Evolutionary conservation across 2,329 filamentous ascomycete genomes (phyloP).

Genomic region (Xylaria sp.): DNA sequence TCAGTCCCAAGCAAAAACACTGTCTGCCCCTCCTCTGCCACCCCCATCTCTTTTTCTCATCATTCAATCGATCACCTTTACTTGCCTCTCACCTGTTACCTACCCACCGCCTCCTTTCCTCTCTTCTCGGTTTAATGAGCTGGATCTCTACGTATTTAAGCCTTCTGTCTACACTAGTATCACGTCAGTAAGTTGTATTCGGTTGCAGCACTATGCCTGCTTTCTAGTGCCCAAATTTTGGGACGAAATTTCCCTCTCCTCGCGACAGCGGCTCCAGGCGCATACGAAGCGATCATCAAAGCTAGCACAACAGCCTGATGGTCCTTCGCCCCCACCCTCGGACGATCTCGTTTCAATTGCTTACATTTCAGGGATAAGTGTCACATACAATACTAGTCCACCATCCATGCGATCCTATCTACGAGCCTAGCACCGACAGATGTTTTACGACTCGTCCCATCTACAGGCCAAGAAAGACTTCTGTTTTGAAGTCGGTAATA

Average conservation of each 20-base stretch:
- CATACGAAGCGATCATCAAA: slow-evolving; percentile 30
- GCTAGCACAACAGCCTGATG: slow-evolving; percentile 24
- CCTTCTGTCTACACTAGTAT: neutral
- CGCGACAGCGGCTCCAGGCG: slow-evolving; percentile 10
- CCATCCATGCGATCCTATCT: neutral
- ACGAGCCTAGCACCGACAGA: slow-evolving; percentile 10
- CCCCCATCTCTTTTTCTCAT: slow-evolving; percentile 19
- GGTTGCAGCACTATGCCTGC: neutral
- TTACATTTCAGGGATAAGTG: slow-evolving; percentile 26
- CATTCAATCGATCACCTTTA: slow-evolving; percentile 20
- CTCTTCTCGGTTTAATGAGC: neutral
- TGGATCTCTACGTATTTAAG: neutral
- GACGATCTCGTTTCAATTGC: slow-evolving; percentile 29
- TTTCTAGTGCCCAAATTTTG: slow-evolving; percentile 1
- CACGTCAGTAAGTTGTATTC: neutral
- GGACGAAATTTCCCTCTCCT: slow-evolving; percentile 6
- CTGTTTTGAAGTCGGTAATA: neutral
- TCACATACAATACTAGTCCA: slow-evolving; percentile 4
- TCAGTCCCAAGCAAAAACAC: slow-evolving; percentile 17
- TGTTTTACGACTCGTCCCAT: neutral
- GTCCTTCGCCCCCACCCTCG: slow-evolving; percentile 33
- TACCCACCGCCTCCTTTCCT: slow-evolving; percentile 14
- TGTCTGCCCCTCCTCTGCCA: slow-evolving; percentile 24
- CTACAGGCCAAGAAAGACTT: neutral
- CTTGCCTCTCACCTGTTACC: slow-evolving; percentile 3